These are phyloP conservation scores for Aspergillus neotritici DNA, from an alignment of 2,329 filamentous ascomycete genomes.

Conservation along the genomic window DNA sequence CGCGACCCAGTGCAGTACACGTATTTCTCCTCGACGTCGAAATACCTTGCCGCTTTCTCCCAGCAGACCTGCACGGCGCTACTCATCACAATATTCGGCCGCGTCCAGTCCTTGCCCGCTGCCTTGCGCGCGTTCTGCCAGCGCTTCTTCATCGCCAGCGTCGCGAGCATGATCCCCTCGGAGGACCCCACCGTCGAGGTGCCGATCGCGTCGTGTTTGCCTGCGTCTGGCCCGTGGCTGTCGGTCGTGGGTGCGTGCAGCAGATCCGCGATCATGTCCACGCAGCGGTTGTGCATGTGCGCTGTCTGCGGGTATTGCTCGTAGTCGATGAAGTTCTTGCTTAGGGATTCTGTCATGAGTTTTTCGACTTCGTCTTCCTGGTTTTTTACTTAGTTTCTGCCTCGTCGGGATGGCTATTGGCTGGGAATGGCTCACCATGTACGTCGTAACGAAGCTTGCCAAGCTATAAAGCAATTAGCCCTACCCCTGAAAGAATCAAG, in stretches of 20 bases:
- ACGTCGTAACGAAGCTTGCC: slow-evolving; percentile 62
- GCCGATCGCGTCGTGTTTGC: slow-evolving; percentile 52
- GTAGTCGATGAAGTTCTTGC: slow-evolving; percentile 67
- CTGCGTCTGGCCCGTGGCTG: slow-evolving; percentile 37
- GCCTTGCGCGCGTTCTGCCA: slow-evolving; percentile 61
- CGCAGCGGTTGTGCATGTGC: slow-evolving; percentile 60
- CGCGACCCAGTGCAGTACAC: slow-evolving; percentile 50
- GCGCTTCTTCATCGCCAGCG: slow-evolving; percentile 67
- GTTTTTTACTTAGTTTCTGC: background rate
- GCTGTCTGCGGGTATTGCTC: slow-evolving; percentile 59
- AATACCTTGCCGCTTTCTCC: slow-evolving; percentile 68
- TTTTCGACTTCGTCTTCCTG: slow-evolving; percentile 56
- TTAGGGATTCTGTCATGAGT: slow-evolving; percentile 62
- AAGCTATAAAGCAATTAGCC: background rate
- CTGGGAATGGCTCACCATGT: slow-evolving; percentile 43
- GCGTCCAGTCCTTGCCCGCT: slow-evolving; percentile 57
- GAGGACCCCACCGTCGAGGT: slow-evolving; percentile 66
- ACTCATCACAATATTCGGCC: slow-evolving; percentile 70
- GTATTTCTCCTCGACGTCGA: slow-evolving; percentile 57
- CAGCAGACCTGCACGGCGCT: slow-evolving; percentile 67
- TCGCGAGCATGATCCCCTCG: slow-evolving; percentile 65
- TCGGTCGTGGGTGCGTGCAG: slow-evolving; percentile 54
- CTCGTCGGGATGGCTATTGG: background rate
- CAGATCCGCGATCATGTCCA: slow-evolving; percentile 62
- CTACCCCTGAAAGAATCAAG: background rate